These are phyloP conservation scores for Acorus gramineus DNA, from an alignment of 106 monocot genomes.

Conservation along the genomic window DNA sequence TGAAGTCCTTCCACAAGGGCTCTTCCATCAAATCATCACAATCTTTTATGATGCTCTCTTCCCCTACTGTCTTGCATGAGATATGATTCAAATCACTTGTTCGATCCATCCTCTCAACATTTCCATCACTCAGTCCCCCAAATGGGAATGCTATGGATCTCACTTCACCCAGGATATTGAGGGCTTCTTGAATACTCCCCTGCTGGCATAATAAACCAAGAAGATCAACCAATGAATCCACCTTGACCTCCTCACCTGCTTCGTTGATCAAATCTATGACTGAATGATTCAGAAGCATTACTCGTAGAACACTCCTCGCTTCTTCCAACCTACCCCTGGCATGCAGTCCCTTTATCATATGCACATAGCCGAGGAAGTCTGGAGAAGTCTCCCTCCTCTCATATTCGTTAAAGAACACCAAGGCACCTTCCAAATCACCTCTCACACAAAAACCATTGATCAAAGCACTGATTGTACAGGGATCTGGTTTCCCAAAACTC, in stretches of 20 bases:
- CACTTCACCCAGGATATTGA: slow-evolving; percentile 55
- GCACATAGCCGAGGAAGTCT: slow-evolving; percentile 64
- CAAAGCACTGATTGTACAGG: slow-evolving; percentile 67
- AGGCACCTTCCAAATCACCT: slow-evolving; percentile 69
- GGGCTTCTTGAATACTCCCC: slow-evolving; percentile 63
- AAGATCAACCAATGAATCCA: slow-evolving; percentile 40
- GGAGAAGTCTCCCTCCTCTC: slow-evolving; percentile 35
- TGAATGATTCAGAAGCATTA: slow-evolving; percentile 59
- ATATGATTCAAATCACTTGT: slow-evolving; percentile 8
- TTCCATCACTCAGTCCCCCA: slow-evolving; percentile 13
- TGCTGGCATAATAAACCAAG: slow-evolving; percentile 57
- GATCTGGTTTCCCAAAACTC: slow-evolving; percentile 43
- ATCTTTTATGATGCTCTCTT: slow-evolving; percentile 3
- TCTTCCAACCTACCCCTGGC: slow-evolving; percentile 91
- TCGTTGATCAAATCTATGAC: slow-evolving; percentile 43
- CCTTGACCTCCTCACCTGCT: slow-evolving; percentile 33
- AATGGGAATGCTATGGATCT: slow-evolving; percentile 25
- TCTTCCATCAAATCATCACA: slow-evolving; percentile 14
- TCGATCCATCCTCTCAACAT: slow-evolving; percentile 19
- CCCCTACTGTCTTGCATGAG: slow-evolving; percentile 1
- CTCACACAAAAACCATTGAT: slow-evolving; percentile 57
- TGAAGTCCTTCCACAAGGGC: slow-evolving; percentile 42
- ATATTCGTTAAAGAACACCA: slow-evolving; percentile 44
- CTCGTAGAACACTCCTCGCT: slow-evolving; percentile 60
- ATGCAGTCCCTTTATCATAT: slow-evolving; percentile 62